Conservation (phyloP, 1,284 basidiomycete species). For the Chalciporus sp. region DNA sequence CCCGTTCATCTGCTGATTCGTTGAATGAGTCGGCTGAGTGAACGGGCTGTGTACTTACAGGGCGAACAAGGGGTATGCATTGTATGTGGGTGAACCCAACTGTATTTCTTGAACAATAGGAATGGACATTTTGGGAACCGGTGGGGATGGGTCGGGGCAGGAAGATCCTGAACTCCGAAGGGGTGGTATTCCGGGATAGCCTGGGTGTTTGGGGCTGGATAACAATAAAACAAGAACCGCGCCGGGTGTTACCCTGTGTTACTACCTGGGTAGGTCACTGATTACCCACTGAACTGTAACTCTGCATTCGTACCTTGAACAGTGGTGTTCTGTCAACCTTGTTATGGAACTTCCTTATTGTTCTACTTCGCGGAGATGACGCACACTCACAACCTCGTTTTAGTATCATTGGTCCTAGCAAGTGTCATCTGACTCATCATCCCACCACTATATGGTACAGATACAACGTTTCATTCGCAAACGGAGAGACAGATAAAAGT, state of each 20-base stretch:
- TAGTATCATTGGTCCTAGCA: conserved; percentile 6
- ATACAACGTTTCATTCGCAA: too few species aligned
- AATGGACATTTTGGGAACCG: conserved; percentile 19
- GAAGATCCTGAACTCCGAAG: not conserved
- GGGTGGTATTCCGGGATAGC: not conserved
- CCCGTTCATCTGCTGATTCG: conserved; percentile 7
- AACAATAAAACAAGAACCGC: conserved; percentile 23
- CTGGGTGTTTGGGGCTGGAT: conserved; percentile 10
- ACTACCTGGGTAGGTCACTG: too few species aligned
- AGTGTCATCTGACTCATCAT: too few species aligned
- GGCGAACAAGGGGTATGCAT: conserved; percentile 6
- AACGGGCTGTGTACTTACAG: conserved; percentile 13
- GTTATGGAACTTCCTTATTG: conserved; percentile 26
- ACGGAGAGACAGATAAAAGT: conserved; percentile 17
- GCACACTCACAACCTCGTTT: conserved; percentile 4
- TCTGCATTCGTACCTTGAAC: conserved; percentile 30
- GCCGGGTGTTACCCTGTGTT: conserved; percentile 18
- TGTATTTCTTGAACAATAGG: conserved; percentile 28
- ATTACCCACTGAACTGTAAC: conserved; percentile 9
- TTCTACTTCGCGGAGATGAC: conserved; percentile 15
- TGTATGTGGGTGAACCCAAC: conserved; percentile 12
- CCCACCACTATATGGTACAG: too few species aligned
- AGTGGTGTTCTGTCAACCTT: conserved; percentile 24
- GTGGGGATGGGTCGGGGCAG: conserved; percentile 13
- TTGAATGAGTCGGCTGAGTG: conserved; percentile 7